phyloP scores from a whole-genome alignment of 225 moss, liverwort and hornwort species.

The Straminergon stramineum region DNA sequence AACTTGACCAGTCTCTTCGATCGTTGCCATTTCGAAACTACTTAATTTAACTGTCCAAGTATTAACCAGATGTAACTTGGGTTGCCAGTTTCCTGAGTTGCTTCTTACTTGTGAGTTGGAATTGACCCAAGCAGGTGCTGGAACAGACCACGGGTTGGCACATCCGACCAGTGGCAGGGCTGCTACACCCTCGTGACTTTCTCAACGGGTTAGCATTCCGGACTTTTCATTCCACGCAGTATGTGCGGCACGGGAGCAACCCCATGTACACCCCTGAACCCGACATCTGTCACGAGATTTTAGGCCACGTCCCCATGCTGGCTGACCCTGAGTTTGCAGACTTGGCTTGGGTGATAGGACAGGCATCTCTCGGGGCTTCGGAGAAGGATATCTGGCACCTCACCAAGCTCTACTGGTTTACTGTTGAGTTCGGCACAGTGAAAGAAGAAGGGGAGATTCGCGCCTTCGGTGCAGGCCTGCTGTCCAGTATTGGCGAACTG shows the following conservation, averaged over 20 bases:
- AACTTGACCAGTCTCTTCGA: neutral
- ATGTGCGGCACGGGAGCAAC: constrained; percentile 50
- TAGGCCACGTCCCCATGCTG: constrained; percentile 57
- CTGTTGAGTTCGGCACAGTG: constrained; percentile 53
- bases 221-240: constrained; percentile 58
- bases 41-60: neutral
- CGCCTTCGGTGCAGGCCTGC: constrained; percentile 55
- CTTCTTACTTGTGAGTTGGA: neutral
- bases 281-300: constrained; percentile 53
- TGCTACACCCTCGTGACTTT: constrained; percentile 52
- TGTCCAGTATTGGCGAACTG: constrained; percentile 49
- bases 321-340: constrained; percentile 45
- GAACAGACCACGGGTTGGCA: constrained; percentile 41
- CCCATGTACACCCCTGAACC: constrained; percentile 62
- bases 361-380: constrained; percentile 46
- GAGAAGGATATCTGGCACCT: constrained; percentile 56
- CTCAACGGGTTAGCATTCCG: constrained; percentile 56
- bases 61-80: neutral
- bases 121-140: constrained; percentile 14
- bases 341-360: constrained; percentile 39
- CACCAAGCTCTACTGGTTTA: constrained; percentile 60
- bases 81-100: neutral
- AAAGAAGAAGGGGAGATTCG: constrained; percentile 16
- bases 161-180: constrained; percentile 48
- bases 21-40: neutral